Evolutionary conservation across 2,329 filamentous ascomycete species (phyloP), one percentile per base, ranked within the genome.

Genomic region (Cercospora zeae-maydis): DNA sequence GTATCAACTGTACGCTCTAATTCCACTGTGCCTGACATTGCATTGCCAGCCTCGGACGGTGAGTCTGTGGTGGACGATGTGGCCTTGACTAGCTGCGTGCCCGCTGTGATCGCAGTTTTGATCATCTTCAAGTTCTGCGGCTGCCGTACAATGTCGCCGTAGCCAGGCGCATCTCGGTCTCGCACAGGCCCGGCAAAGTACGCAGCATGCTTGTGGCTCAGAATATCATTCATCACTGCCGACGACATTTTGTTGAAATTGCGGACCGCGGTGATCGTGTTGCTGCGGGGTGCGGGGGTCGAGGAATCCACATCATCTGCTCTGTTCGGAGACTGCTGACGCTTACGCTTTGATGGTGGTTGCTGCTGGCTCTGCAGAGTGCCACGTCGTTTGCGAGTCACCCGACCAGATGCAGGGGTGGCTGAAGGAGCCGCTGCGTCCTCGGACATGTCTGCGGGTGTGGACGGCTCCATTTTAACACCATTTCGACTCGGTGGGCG

Each of bases 1-100:
- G 96, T 81, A 62, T 97, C 91, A 55, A 88, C 84, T 1, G 85
- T 89, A 61, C 90, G 84, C 8, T 90, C 86, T 6, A 93, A 78
- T 81, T 84, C 85, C 19, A 90, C 80, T 2, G 67, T 70, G 11
- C 62, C 70, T 4, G 64, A 61, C 16, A 60, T 62, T 33, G 47
- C 59, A 27, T 75, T 72, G 3, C 83, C 80, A 58, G 88, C 86
- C 16, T 83, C 82, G 16, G 85, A 85, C 0, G 86, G 80, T 45
- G 90, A 84, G 56, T 81, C 82, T 7, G 80, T 54, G 1, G 70
- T 58, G 13, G 79, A 74, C 11, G 79, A 74, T 1, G 78, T 76
- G 1, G 78, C 77, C 39, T 73, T 72, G 13, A 92, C 89, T 63
- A 89, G 87, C 60, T 86, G 87, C 4, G 75, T 73, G 4, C 81